Base-by-base conservation (phyloP, 2,329 filamentous ascomycete species). In the Phyllosticta capitalensis region DNA sequence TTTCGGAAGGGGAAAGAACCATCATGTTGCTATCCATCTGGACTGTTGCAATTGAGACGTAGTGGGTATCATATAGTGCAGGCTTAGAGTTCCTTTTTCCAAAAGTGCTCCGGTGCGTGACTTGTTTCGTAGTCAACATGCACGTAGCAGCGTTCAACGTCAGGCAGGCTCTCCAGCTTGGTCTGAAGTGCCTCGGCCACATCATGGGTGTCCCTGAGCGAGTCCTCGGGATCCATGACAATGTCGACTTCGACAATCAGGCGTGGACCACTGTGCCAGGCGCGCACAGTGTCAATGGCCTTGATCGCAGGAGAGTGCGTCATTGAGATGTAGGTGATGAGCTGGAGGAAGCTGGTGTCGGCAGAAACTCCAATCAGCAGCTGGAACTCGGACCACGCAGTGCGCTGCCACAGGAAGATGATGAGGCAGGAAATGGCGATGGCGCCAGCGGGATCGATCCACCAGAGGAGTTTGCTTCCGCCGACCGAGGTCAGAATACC, bases 41-140 rank as follows among this genome's bases (percentile, higher is more conserved):
- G 24, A 26, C 24, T 4, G 24, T 3, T 7, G 24, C 24, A 26
- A 26, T 26, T 7, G 7, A 26, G 24, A 26, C 24, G 24, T 26
- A 45, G 38, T n/a, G 38, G 38, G 24, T 53, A 22, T 45, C 9
- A n/a, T 24, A n/a, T 17, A 14, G 14, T 12, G 17, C 3, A 4
- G 14, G 7, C 19, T 48, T 71, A 85, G 53, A 86, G 67, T 65
- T 86, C 83, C 74, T 86, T 86, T 72, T 86, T 86, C 70, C 83
- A 72, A 63, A 82, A 85, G 71, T 87, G 92, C 77, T 96, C 92
- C 0, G 92, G 92, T 73, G 94, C 92, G 74, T 97, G 94, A 19
- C 88, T 91, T 3, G 92, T 96, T 77, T 97, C 94, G 67, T 95
- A 97, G 73, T 99, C 94, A 19, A 96, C 92, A 72, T 99, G 94